Percentiles rank a stretch among this genome's conserved stretches.
phyloP scores from a whole-genome alignment of 163 green algal species.

The Chlamydomonas reinhardtii region DNA sequence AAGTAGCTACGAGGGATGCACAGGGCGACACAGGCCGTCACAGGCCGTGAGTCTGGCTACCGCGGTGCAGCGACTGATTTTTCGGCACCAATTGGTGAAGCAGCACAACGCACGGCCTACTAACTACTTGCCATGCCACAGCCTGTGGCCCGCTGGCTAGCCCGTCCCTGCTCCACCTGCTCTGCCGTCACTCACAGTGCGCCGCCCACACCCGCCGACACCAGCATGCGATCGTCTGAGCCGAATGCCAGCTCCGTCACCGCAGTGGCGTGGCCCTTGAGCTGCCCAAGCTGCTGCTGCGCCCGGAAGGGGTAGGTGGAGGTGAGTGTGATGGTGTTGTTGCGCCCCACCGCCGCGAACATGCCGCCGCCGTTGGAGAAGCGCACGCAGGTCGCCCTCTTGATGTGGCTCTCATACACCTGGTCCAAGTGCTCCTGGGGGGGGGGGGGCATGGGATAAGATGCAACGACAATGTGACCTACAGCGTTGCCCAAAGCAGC shows the following conservation, averaged over 20 bases:
- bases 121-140: too few species aligned
- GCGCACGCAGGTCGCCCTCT: constrained; percentile 57
- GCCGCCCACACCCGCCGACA: constrained; percentile 67
- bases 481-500: too few species aligned
- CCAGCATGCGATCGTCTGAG: constrained; percentile 63
- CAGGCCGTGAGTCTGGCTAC: too few species aligned
- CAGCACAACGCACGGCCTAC: too few species aligned
- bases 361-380: constrained; percentile 63
- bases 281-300: constrained; percentile 47
- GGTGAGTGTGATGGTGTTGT: constrained; percentile 57
- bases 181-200: constrained; percentile 55
- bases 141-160: too few species aligned
- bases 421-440: constrained; percentile 59
- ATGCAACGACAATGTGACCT: not conserved
- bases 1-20: constrained; percentile 59
- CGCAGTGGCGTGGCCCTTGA: constrained; percentile 68
- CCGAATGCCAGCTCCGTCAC: constrained; percentile 69
- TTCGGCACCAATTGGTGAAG: too few species aligned
- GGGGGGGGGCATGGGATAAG: not conserved
- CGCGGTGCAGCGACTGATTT: too few species aligned
- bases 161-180: too few species aligned
- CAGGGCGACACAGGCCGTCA: too few species aligned
- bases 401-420: constrained; percentile 57
- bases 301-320: constrained; percentile 24
- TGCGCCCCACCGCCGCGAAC: constrained; percentile 65